Base-by-base conservation (phyloP, 2,329 filamentous ascomycete genomes). In the Fusarium austroafricanum region DNA sequence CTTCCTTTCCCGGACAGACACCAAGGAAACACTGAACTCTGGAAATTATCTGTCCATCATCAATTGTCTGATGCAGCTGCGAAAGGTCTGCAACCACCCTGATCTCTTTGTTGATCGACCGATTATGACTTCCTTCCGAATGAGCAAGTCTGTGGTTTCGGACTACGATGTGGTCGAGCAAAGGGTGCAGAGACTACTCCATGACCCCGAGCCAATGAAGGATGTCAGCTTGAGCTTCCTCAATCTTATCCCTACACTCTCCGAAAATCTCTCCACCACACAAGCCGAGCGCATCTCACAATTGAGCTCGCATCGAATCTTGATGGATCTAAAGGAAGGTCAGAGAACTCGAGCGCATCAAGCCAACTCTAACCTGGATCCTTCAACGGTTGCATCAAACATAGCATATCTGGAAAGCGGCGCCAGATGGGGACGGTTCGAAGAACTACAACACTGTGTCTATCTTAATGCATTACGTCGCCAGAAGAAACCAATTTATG, bases 21-120 rank as follows among this genome's bases (percentile, higher is more conserved):
- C 96, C 1, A 90, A 93, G 67, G 91, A 93, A 61, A 97, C 94
- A 1, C 83, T 99, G 18, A 88, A 93, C 4, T 96, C 93, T 2
- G 96, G 96, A 28, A 99, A 98, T 74, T 97, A 97, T 77, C 88
- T 99, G 67, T 97, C 94, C 18, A 97, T 99, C 77, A 98, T 98
- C 80, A 97, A 97, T 77, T 98, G 96, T 78, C 82, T 99, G 51
- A 97, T 99, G 94, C 96, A 97, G 76, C 84, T 99, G 53, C 90
- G 96, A 47, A 97, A 98, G 78, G 96, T 99, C 51, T 99, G 96
- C 84, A 99, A 99, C 72, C 96, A 99, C 75, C 96, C 96, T 0
- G 96, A 99, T 79, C 85, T 99, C 10, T 99, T 99, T 74, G 92
- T 98, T 71, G 97, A 97, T 61, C 89, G 96, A 17, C 94, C 94